These are phyloP conservation scores for Canavalia ensiformis DNA, from an alignment of 306 rosid genomes.

Conservation along the genomic window DNA sequence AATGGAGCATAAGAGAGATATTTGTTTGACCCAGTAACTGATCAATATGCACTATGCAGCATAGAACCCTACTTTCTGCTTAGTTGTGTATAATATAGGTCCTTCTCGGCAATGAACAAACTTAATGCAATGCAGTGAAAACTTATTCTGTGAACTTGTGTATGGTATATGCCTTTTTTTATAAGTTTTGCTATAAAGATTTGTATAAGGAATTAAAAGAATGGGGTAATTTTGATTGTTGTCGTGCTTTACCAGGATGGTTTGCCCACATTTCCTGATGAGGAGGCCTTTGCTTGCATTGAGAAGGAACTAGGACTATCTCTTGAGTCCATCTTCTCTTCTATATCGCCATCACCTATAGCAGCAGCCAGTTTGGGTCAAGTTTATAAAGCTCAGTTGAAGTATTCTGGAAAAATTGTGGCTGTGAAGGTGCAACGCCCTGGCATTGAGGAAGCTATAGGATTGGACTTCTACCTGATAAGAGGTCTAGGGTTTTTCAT, in stretches of 20 bases:
- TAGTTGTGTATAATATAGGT: constrained; percentile 22
- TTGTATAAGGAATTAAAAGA: constrained; percentile 28
- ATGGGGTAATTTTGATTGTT: background rate
- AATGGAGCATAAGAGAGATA: background rate
- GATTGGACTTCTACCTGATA: constrained; percentile 87
- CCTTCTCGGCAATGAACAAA: background rate
- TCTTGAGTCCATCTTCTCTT: constrained; percentile 74
- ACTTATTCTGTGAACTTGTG: constrained; percentile 10
- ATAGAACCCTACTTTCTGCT: constrained; percentile 14
- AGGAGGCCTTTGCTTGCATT: constrained; percentile 85
- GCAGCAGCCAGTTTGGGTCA: constrained; percentile 98
- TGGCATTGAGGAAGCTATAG: constrained; percentile 87
- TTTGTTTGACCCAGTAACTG: constrained; percentile 10
- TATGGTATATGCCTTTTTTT: constrained; percentile 33
- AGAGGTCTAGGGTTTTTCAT: constrained; percentile 79
- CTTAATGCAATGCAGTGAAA: constrained; percentile 22
- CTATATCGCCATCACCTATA: constrained; percentile 81
- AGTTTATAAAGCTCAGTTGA: constrained; percentile 86
- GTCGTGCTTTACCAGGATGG: constrained; percentile 69
- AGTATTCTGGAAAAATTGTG: constrained; percentile 68
- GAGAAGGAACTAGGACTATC: constrained; percentile 77
- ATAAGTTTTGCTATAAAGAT: constrained; percentile 15
- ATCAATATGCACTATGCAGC: background rate
- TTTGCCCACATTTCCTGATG: constrained; percentile 87
- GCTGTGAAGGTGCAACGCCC: constrained; percentile 97